Conservation (phyloP, 2,329 filamentous ascomycete species). For the Fusarium phyllophilum region DNA sequence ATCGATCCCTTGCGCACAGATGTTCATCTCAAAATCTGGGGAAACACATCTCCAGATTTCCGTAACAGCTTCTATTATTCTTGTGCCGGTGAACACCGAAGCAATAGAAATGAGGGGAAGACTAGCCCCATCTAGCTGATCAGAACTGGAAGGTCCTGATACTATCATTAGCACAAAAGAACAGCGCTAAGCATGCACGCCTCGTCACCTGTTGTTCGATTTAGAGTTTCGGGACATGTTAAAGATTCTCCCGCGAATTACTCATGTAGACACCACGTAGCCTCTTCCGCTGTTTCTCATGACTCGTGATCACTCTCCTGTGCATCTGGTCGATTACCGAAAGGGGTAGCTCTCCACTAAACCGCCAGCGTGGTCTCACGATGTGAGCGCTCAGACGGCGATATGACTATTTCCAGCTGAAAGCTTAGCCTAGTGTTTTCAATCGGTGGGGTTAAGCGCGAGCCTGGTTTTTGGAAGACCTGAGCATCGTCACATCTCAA, state of each 20-base stretch:
- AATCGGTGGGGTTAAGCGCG: neutral
- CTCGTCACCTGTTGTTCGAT: neutral
- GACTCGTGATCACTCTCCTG: neutral
- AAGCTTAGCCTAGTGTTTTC: neutral
- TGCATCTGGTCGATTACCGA: no score
- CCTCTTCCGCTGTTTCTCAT: neutral
- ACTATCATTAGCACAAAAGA: neutral
- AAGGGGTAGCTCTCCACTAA: neutral
- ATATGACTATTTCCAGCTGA: neutral
- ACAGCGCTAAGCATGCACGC: neutral
- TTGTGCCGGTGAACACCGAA: neutral
- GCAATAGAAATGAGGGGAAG: fast-evolving
- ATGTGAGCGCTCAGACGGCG: neutral
- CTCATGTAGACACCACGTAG: neutral
- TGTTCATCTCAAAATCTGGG: neutral
- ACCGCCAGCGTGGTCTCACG: neutral
- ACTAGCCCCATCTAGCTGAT: neutral
- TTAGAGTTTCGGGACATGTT: neutral
- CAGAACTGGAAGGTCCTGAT: neutral
- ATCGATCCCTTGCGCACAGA: neutral
- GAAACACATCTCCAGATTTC: neutral
- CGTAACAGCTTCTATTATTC: no score
- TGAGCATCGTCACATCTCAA: neutral
- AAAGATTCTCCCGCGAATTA: no score
- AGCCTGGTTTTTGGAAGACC: neutral